Conservation (phyloP, 1,139 yeast genomes). For the Suzukiozyma palmioleophila region DNA sequence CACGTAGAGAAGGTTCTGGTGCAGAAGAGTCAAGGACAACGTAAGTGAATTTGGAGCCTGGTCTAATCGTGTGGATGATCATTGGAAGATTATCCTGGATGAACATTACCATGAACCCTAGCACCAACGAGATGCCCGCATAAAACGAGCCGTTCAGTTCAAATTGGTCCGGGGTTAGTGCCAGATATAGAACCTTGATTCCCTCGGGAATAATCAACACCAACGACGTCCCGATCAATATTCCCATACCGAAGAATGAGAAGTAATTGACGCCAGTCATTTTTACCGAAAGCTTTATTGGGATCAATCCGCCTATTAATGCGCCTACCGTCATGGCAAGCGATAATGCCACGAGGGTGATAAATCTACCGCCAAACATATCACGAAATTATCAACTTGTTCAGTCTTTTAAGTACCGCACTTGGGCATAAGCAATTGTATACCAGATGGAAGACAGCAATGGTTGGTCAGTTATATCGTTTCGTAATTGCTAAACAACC, state of each 20-base stretch:
- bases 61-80: background rate
- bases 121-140: conserved; percentile 31
- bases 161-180: conserved; percentile 13
- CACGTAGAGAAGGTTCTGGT: conserved; percentile 3
- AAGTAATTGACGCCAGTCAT: conserved; percentile 13
- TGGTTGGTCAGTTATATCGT: too few relatives aligned
- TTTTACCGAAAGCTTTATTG: conserved; percentile 20
- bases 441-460: too few relatives aligned
- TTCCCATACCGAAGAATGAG: conserved; percentile 57
- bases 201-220: conserved; percentile 74
- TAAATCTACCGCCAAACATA: conserved; percentile 1
- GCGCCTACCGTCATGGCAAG: conserved; percentile 27
- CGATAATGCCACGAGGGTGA: conserved; percentile 6
- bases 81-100: conserved; percentile 37
- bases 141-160: conserved; percentile 13
- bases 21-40: conserved; percentile 1
- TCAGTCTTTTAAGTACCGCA: too few relatives aligned
- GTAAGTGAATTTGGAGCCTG: background rate
- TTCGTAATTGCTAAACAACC: too few relatives aligned
- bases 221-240: conserved; percentile 59
- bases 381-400: background rate
- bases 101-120: conserved; percentile 53
- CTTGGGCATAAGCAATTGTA: too few relatives aligned
- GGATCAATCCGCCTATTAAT: conserved; percentile 29
- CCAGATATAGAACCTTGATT: conserved; percentile 40